Conservation (phyloP, 2,329 filamentous ascomycete genomes). For the Phyllosticta citrichinensis region DNA sequence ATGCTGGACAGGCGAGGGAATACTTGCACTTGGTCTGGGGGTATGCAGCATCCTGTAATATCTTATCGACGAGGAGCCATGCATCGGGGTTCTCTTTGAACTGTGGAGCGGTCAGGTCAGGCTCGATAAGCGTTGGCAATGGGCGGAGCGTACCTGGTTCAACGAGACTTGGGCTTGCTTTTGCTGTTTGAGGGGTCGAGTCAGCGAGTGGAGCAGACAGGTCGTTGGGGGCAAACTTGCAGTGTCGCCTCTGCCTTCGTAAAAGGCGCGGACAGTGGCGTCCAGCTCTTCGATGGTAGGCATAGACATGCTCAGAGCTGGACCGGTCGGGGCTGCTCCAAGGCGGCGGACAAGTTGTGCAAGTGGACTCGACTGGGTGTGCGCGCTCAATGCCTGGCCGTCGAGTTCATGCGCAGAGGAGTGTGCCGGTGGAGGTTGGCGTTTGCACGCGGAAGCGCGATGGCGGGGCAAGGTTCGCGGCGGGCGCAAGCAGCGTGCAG, state of each 20-base stretch:
- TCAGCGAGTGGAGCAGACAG: constrained; percentile 19
- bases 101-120: constrained; percentile 37
- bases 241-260: constrained; percentile 89
- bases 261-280: constrained; percentile 91
- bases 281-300: constrained; percentile 87
- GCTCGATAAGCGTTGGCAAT: constrained; percentile 4
- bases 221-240: constrained; percentile 43
- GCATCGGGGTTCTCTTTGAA: constrained; percentile 99
- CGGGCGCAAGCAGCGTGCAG: constrained; percentile 4
- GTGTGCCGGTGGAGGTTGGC: neutral
- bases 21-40: constrained; percentile 89
- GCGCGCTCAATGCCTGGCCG: constrained; percentile 8
- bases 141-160: constrained; percentile 61
- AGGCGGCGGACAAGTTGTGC: neutral
- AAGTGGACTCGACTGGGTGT: neutral
- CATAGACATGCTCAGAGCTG: constrained; percentile 44
- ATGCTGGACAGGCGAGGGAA: neutral
- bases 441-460: constrained; percentile 10
- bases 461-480: constrained; percentile 10
- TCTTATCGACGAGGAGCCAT: constrained; percentile 95
- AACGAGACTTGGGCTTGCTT: constrained; percentile 87
- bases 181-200: constrained; percentile 53
- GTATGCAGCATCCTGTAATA: constrained; percentile 85
- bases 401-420: constrained; percentile 7
- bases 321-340: constrained; percentile 3